These are phyloP conservation scores for Tetraselmis chui DNA, from an alignment of 139 green algal genomes.

Conservation along the genomic window DNA sequence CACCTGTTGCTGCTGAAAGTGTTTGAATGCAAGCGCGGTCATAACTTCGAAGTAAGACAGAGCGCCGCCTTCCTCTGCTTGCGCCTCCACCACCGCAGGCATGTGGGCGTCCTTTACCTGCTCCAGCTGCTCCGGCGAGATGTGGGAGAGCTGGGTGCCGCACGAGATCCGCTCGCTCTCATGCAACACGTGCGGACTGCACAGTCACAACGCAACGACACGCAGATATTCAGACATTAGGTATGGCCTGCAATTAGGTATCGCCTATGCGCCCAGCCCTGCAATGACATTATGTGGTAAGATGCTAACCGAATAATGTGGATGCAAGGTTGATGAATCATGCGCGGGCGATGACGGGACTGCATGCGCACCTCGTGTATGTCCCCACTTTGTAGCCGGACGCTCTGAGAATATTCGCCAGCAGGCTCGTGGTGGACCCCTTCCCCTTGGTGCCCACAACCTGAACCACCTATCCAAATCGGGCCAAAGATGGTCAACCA, in stretches of 20 bases:
- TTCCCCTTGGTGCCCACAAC: conserved; percentile 89
- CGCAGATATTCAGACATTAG: too few species aligned
- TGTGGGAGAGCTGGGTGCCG: not conserved
- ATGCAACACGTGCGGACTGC: not conserved
- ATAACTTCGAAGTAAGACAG: conserved; percentile 80
- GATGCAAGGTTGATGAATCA: too few species aligned
- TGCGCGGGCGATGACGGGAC: too few species aligned
- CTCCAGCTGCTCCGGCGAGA: not conserved
- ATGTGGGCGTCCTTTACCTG: not conserved
- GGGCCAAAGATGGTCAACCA: too few species aligned
- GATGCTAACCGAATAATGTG: too few species aligned
- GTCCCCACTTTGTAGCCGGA: conserved; percentile 52
- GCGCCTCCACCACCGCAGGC: not conserved
- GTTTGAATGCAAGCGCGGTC: conserved; percentile 66
- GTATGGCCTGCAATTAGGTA: too few species aligned
- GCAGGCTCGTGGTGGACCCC: conserved; percentile 61
- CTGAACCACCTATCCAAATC: conserved; percentile 28
- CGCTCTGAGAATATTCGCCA: conserved; percentile 49
- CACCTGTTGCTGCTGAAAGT: conserved; percentile 54
- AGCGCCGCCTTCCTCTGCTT: conserved; percentile 19
- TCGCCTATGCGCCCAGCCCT: not conserved
- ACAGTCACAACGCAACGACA: too few species aligned
- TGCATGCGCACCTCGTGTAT: conserved; percentile 71
- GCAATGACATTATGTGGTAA: not conserved
- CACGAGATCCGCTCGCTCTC: not conserved